Percentiles rank a stretch among this genome's conserved stretches.
Conservation (phyloP, 2,329 filamentous ascomycete species). For the Mariannaea elegans region DNA sequence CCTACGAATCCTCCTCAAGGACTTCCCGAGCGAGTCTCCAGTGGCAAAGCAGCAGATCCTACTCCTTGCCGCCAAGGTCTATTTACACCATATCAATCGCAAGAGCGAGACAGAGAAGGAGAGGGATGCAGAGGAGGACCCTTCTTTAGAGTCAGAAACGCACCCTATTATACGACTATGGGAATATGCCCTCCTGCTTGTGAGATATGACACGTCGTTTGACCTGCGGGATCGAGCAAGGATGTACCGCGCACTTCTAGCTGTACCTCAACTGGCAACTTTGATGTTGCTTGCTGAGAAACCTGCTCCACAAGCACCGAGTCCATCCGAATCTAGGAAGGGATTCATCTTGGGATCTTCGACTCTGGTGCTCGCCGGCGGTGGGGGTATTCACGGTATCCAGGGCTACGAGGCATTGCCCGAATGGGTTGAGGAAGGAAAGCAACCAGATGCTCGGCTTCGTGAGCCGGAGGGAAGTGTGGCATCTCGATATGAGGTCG, state of each 20-base stretch:
- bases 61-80: conserved; percentile 94
- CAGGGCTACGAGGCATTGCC: conserved; percentile 83
- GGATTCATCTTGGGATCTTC: conserved; percentile 84
- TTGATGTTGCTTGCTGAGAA: conserved; percentile 93
- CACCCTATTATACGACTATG: conserved; percentile 82
- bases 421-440: conserved; percentile 82
- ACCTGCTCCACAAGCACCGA: conserved; percentile 88
- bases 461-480: conserved; percentile 64
- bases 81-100: conserved; percentile 84
- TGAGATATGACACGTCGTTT: conserved; percentile 93
- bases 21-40: conserved; percentile 85
- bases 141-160: conserved; percentile 43
- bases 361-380: conserved; percentile 83
- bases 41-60: conserved; percentile 91
- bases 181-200: conserved; percentile 84
- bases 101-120: conserved; percentile 56
- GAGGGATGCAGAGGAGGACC: conserved; percentile 44
- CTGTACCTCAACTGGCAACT: conserved; percentile 85
- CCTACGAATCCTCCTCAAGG: conserved; percentile 84
- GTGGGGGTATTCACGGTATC: conserved; percentile 76
- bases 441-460: conserved; percentile 80
- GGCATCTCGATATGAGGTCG: conserved; percentile 44
- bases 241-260: conserved; percentile 85
- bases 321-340: conserved; percentile 84
- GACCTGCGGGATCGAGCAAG: conserved; percentile 92